Evolutionary conservation across 2,329 filamentous ascomycete species (phyloP), one percentile per base, ranked within the genome.

Genomic region (Tetracladium maxilliforme): DNA sequence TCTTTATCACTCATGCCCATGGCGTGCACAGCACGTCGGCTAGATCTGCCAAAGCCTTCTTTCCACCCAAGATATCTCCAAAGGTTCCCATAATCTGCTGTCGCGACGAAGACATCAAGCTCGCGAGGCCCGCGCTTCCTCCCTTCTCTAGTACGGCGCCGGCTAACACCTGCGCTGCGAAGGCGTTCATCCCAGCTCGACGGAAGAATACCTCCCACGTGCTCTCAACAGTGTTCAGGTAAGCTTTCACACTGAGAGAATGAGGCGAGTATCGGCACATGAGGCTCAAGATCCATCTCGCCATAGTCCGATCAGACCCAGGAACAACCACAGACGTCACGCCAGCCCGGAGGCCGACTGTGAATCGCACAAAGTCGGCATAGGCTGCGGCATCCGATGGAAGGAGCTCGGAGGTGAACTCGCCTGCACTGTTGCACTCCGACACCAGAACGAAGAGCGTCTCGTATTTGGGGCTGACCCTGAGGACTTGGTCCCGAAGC

Each of bases 171-270:
- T 83, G 77, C 4, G 79, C 78, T 3, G 76, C 77, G 42, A 70
- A 82, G 0, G 67, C 61, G 44, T 86, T 84, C 41, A 83, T 45
- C 0, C 79, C 79, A 2, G 63, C 60, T 14, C 58, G 54, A 10
- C 76, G 58, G 14, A 86, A 52, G 32, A 79, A 77, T 7, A 68
- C 22, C 43, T 84, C 79, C 71, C 71, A 79, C 17, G 54, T 44
- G 1, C 71, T 73, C 45, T 81, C 75, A 1, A n/a, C n/a, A n/a
- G n/a, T n/a, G n/a, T n/a, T n/a, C n/a, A n/a, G n/a, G n/a, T n/a
- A n/a, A n/a, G n/a, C n/a, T n/a, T n/a, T n/a, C n/a, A n/a, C n/a
- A n/a, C n/a, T n/a, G n/a, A n/a, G n/a, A n/a, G n/a, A n/a, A n/a
- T n/a, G n/a, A n/a, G n/a, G n/a, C n/a, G n/a, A n/a, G n/a, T n/a